phyloP scores from a whole-genome alignment of 768 basidiomycete species.

The Trametes gibbosa region DNA sequence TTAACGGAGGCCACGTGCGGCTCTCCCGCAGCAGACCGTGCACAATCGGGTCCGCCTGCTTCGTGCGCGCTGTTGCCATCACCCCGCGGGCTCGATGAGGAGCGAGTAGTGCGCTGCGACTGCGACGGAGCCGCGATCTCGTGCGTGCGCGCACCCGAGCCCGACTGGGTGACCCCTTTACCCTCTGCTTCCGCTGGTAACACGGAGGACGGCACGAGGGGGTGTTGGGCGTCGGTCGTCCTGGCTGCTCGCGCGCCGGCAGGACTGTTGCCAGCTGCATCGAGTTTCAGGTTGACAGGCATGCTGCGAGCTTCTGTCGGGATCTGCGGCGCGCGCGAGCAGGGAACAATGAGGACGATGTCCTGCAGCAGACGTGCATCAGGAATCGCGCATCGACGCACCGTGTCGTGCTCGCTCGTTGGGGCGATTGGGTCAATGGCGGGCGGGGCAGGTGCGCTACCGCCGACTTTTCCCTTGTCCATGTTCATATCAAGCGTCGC shows the following conservation, averaged over 20 bases:
- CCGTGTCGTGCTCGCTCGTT: neutral
- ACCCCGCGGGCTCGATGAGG: neutral
- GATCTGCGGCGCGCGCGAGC: neutral
- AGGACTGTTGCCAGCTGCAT: too few relatives aligned
- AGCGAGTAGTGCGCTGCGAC: neutral
- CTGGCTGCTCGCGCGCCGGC: too few relatives aligned
- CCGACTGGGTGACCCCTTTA: neutral
- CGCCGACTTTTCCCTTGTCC: neutral
- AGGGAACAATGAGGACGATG: neutral
- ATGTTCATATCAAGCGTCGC: neutral
- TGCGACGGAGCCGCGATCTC: neutral
- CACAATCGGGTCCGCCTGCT: neutral
- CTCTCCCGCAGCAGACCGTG: neutral
- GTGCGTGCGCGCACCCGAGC: neutral
- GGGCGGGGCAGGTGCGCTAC: neutral
- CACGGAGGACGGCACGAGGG: too few relatives aligned
- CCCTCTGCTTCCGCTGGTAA: neutral
- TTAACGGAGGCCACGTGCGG: constrained; percentile 5
- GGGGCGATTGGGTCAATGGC: neutral
- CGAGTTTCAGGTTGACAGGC: neutral
- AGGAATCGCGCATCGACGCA: neutral
- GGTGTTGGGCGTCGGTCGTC: too few relatives aligned
- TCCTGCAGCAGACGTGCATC: neutral
- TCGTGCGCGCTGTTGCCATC: neutral
- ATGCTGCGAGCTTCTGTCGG: neutral